phyloP scores from a whole-genome alignment of 2,329 filamentous ascomycete genomes.

The Coccinonectria pachysandricola region DNA sequence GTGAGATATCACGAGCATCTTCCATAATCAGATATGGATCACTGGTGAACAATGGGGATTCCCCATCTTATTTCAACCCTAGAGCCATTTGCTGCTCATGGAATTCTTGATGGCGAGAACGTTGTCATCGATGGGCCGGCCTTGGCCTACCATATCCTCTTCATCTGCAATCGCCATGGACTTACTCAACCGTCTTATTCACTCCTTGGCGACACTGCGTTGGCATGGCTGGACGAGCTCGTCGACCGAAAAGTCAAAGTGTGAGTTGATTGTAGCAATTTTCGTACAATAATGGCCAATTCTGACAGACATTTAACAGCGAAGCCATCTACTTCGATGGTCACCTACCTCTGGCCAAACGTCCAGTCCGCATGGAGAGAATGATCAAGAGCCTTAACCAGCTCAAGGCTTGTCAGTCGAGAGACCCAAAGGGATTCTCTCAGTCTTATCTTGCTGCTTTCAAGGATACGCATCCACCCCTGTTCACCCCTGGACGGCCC shows the following conservation, averaged over 20 bases:
- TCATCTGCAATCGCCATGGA: slow-evolving; percentile 40
- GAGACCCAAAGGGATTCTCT: slow-evolving; percentile 18
- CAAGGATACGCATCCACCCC: slow-evolving; percentile 6
- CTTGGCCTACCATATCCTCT: slow-evolving; percentile 63
- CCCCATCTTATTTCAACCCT: slow-evolving; percentile 43
- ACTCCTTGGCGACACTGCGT: slow-evolving; percentile 47
- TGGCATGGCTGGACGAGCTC: slow-evolving; percentile 54
- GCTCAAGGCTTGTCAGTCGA: slow-evolving; percentile 37
- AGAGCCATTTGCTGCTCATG: slow-evolving; percentile 37
- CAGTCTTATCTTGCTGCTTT: slow-evolving; percentile 10
- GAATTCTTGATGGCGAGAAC: slow-evolving; percentile 29
- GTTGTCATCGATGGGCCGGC: slow-evolving; percentile 68
- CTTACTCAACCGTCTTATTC: slow-evolving; percentile 51
- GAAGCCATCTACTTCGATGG: slow-evolving; percentile 78
- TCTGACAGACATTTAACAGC: slow-evolving; percentile 11
- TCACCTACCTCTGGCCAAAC: slow-evolving; percentile 60
- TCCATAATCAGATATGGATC: background rate
- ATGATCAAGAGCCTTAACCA: slow-evolving; percentile 47
- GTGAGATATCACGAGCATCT: slow-evolving; percentile 1
- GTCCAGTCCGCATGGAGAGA: slow-evolving; percentile 48
- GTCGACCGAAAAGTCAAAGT: slow-evolving; percentile 45
- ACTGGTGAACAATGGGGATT: slow-evolving; percentile 42
- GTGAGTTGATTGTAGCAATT: slow-evolving; percentile 32
- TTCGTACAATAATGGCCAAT: background rate
- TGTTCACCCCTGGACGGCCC: slow-evolving; percentile 17